Base-by-base conservation (phyloP, 805 yeast genomes). In the Lipomyces lipofer region DNA sequence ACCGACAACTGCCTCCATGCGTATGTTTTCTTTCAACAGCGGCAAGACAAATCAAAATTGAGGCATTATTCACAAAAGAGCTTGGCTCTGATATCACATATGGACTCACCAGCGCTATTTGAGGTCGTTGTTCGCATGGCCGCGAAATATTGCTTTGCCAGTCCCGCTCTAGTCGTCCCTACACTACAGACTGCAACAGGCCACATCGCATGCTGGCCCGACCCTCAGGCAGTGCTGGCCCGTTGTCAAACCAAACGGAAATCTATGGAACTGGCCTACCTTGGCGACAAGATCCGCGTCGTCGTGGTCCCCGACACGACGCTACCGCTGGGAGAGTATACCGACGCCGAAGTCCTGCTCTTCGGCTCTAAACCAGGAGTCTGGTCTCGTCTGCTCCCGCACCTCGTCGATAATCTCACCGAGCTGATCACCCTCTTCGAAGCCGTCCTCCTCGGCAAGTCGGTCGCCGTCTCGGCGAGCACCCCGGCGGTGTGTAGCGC, bases 131-230 rank as follows among this genome's bases (percentile, higher is more conserved):
- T 58, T 9, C 45, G 62, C 15, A 27, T 19, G 17, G 52, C 50
- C 8, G 56, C 56, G 8, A 35, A 28, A 19, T 47, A 35, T 32
- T 30, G 50, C 25, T 38, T 47, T 21, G 49, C 33, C 4, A 4
- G 42, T 6, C 42, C 51, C 5, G 33, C 46, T 3, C 40, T 49
- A 33, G 32, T 47, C 24, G n/a, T 48, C 6, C 48, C 52, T 15
- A 49, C 49, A 1, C 19, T 58, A 19, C 60, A 58, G 44, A 56
- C 58, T 2, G 60, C 62, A 5, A 54, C 55, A 6, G 40, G 46
- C 13, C 56, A 58, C 13, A 56, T 58, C 25, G 56, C 62, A 8
- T 15, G 44, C 24, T 58, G 62, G 62, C 62, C 62, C 4, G 48
- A 56, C 4, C 60, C 60, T 2, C 54, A 49, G 28, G 43, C 35